phyloP scores from a whole-genome alignment of 2,329 filamentous ascomycete genomes.

The Emergomyces africanus region DNA sequence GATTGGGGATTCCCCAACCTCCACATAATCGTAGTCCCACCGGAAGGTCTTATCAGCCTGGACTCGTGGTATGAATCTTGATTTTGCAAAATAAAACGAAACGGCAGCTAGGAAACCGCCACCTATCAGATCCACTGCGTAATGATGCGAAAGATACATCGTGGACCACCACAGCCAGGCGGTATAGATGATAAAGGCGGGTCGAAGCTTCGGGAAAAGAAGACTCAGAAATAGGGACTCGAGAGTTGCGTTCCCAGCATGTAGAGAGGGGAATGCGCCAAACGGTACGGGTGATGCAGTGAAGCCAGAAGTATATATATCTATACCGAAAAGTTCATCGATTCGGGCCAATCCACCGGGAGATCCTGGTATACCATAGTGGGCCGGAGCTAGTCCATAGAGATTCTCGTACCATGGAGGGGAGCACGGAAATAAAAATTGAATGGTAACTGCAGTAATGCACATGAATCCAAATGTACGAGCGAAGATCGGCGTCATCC shows the following conservation, averaged over 20 bases:
- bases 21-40: slow-evolving; percentile 93
- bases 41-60: slow-evolving; percentile 76
- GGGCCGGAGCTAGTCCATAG: slow-evolving; percentile 79
- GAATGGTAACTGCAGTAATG: slow-evolving; percentile 72
- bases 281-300: slow-evolving; percentile 84
- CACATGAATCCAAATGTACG: slow-evolving; percentile 89
- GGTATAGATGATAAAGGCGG: slow-evolving; percentile 70
- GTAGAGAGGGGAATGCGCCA: slow-evolving; percentile 85
- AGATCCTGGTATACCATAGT: slow-evolving; percentile 81
- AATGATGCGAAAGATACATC: slow-evolving; percentile 97
- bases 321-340: slow-evolving; percentile 77
- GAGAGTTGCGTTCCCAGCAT: slow-evolving; percentile 77
- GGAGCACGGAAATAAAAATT: slow-evolving; percentile 84
- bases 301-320: slow-evolving; percentile 88
- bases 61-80: slow-evolving; percentile 66
- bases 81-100: slow-evolving; percentile 70
- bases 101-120: slow-evolving; percentile 67
- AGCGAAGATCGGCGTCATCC: slow-evolving; percentile 72
- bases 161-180: slow-evolving; percentile 98
- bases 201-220: slow-evolving; percentile 71
- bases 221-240: slow-evolving; percentile 89
- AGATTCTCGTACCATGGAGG: slow-evolving; percentile 95
- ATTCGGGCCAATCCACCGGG: slow-evolving; percentile 81
- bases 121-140: slow-evolving; percentile 82
- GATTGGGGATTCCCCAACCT: slow-evolving; percentile 55